phyloP scores from a whole-genome alignment of 2,329 filamentous ascomycete genomes.

The Epichloe coenophiala region DNA sequence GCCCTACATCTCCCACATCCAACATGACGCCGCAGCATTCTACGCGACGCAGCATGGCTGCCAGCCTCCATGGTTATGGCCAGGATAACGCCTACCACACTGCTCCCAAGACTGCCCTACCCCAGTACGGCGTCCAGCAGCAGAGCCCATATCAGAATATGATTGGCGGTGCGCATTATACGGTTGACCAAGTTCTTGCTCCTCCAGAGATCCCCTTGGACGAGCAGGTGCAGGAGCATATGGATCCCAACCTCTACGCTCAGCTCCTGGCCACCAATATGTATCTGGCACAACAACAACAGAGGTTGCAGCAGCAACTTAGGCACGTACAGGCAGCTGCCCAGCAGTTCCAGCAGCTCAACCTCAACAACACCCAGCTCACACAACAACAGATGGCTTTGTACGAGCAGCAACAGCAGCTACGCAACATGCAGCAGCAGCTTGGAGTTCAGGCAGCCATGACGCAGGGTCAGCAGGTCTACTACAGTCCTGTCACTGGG shows the following conservation, averaged over 20 bases:
- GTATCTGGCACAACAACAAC: slow-evolving; percentile 87
- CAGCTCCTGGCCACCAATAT: slow-evolving; percentile 84
- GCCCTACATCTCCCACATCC: slow-evolving; percentile 46
- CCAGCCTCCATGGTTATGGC: slow-evolving; percentile 30
- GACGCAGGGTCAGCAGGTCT: slow-evolving; percentile 58
- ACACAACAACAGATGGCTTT: slow-evolving; percentile 35
- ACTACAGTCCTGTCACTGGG: slow-evolving; percentile 76
- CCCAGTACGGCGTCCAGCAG: slow-evolving; percentile 28
- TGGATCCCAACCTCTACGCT: slow-evolving; percentile 78
- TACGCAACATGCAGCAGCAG: slow-evolving; percentile 28
- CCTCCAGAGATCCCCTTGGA: slow-evolving; percentile 69
- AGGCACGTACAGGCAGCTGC: slow-evolving; percentile 70
- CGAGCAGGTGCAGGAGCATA: slow-evolving; percentile 53
- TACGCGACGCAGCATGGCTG: slow-evolving; percentile 29
- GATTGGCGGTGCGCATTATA: slow-evolving; percentile 42
- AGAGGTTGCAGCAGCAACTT: slow-evolving; percentile 87
- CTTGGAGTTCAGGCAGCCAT: slow-evolving; percentile 23
- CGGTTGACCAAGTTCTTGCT: slow-evolving; percentile 75
- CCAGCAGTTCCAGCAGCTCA: slow-evolving; percentile 70
- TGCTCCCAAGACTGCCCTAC: slow-evolving; percentile 43
- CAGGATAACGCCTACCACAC: slow-evolving; percentile 30
- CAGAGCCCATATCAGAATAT: slow-evolving; percentile 17
- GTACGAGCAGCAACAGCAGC: slow-evolving; percentile 30
- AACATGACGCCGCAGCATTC: slow-evolving; percentile 26
- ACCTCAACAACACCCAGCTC: slow-evolving; percentile 39